Percentiles rank a stretch among this genome's conserved stretches.
These are phyloP conservation scores for Aspergillus glaucus DNA, from an alignment of 2,329 filamentous ascomycete genomes.

Conservation along the genomic window DNA sequence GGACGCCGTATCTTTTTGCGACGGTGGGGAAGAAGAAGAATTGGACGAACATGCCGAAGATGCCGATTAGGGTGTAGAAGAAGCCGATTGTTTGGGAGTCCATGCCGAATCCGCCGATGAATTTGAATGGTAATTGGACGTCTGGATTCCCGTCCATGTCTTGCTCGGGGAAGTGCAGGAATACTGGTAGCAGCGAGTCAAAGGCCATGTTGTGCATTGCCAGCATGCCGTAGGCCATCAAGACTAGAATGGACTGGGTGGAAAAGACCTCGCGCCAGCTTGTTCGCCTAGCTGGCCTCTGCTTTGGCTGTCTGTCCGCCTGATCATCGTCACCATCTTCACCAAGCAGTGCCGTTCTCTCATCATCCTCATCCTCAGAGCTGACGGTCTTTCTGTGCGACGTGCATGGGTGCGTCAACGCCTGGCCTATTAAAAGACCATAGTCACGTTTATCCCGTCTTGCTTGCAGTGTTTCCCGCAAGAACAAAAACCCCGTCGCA, in stretches of 20 bases:
- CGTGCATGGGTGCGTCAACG: constrained; percentile 46
- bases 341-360: constrained; percentile 28
- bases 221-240: constrained; percentile 72
- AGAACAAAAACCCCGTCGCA: constrained; percentile 66
- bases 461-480: constrained; percentile 76
- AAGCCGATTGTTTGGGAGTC: constrained; percentile 70
- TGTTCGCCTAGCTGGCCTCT: constrained; percentile 18
- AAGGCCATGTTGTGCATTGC: constrained; percentile 77
- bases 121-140: constrained; percentile 67
- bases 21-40: constrained; percentile 77
- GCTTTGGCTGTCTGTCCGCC: background rate
- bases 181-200: constrained; percentile 83
- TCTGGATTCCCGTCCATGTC: constrained; percentile 49
- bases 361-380: constrained; percentile 16
- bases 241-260: constrained; percentile 65
- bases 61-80: constrained; percentile 76
- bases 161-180: constrained; percentile 68
- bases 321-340: constrained; percentile 12
- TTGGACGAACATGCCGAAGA: constrained; percentile 73
- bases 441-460: constrained; percentile 65
- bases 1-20: constrained; percentile 65
- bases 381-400: constrained; percentile 14
- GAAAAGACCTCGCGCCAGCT: constrained; percentile 63
- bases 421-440: constrained; percentile 66
- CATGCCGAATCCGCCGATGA: constrained; percentile 73